Evolutionary conservation across 108 stramenopile genomes (phyloP).

Genomic region (Cyclotella baltica): DNA sequence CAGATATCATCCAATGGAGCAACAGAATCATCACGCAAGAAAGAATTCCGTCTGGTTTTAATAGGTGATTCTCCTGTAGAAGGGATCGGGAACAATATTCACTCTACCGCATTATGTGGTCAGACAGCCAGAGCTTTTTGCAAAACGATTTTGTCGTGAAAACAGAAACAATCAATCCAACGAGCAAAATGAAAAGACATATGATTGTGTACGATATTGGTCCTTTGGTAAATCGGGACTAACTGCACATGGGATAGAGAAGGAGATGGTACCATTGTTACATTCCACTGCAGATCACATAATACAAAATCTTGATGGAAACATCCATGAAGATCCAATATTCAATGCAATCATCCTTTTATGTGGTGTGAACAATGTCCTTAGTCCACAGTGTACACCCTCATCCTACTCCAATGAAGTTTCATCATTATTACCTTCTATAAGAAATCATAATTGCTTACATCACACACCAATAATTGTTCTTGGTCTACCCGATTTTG

Average conservation of each 20-base stretch:
- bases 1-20: neutral
- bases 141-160: neutral
- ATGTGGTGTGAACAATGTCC: constrained; percentile 38
- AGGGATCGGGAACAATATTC: constrained; percentile 35
- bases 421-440: constrained; percentile 5
- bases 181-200: neutral
- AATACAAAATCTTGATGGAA: neutral
- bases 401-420: constrained; percentile 26
- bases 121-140: constrained; percentile 35
- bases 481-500: constrained; percentile 35
- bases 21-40: neutral
- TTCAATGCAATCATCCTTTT: constrained; percentile 32
- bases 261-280: constrained; percentile 36
- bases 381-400: constrained; percentile 13
- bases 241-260: constrained; percentile 28
- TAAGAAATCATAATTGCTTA: constrained; percentile 10
- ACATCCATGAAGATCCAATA: neutral
- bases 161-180: neutral
- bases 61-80: constrained; percentile 45
- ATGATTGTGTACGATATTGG: constrained; percentile 38
- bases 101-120: constrained; percentile 30
- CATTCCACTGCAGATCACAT: constrained; percentile 14
- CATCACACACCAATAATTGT: constrained; percentile 26
- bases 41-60: constrained; percentile 33
- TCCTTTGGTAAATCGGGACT: constrained; percentile 43